Percentiles rank a stretch among this genome's conserved stretches.
phyloP scores from a whole-genome alignment of 345 rosid genomes.

The Salix exigua region DNA sequence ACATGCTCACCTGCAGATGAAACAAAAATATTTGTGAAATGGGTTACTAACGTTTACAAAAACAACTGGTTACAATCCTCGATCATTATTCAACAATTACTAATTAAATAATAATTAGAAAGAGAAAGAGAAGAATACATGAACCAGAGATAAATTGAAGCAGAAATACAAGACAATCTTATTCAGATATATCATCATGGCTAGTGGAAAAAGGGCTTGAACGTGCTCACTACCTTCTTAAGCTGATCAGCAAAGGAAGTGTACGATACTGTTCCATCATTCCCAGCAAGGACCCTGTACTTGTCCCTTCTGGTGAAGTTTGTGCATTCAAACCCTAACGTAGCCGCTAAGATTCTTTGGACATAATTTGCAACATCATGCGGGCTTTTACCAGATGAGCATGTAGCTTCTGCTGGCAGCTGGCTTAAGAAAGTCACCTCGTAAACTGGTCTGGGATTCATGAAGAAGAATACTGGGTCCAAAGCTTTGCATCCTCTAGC shows the following conservation, averaged over 20 bases:
- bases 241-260: slow-evolving; percentile 47
- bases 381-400: slow-evolving; percentile 85
- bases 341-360: slow-evolving; percentile 76
- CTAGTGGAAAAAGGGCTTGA: slow-evolving; percentile 53
- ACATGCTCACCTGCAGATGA: not conserved
- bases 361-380: slow-evolving; percentile 91
- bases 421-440: slow-evolving; percentile 90
- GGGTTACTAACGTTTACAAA: not conserved
- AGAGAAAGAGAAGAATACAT: not conserved
- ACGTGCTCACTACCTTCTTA: slow-evolving; percentile 52
- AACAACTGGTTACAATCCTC: not conserved
- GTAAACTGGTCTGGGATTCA: slow-evolving; percentile 89
- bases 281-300: slow-evolving; percentile 74
- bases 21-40: not conserved
- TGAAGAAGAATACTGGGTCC: slow-evolving; percentile 87
- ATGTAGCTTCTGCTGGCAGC: slow-evolving; percentile 72
- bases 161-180: not conserved
- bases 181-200: not conserved
- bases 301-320: slow-evolving; percentile 87
- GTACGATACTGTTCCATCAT: slow-evolving; percentile 72
- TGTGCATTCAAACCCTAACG: slow-evolving; percentile 90
- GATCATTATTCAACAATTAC: slow-evolving; percentile 6
- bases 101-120: not conserved
- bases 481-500: slow-evolving; percentile 88
- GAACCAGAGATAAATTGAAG: not conserved